Percentiles rank a stretch among this genome's conserved stretches.
These are phyloP conservation scores for Beta vulgaris DNA, from an alignment of 148 eudicot genomes.

Conservation along the genomic window DNA sequence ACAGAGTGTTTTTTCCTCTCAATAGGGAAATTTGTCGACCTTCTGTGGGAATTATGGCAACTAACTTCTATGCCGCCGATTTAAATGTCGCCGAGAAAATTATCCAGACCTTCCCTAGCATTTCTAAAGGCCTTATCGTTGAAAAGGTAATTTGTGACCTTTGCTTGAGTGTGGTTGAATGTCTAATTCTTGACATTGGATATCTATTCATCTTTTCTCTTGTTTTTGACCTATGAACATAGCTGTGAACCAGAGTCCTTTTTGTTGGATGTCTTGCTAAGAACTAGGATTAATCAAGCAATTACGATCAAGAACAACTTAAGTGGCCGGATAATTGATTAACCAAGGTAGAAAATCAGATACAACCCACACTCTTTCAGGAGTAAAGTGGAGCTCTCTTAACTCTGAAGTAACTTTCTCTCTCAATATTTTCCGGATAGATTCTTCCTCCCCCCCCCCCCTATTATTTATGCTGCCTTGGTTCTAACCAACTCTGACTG, in stretches of 20 bases:
- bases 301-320: too few relatives aligned
- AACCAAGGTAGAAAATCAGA: too few relatives aligned
- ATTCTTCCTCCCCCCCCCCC: too few relatives aligned
- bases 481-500: too few relatives aligned
- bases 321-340: too few relatives aligned
- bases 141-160: slow-evolving; percentile 17
- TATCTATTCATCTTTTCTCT: background rate
- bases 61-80: slow-evolving; percentile 21
- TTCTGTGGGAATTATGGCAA: slow-evolving; percentile 11
- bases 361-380: too few relatives aligned
- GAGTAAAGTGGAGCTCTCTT: too few relatives aligned
- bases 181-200: background rate
- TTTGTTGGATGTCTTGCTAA: background rate
- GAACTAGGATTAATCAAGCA: too few relatives aligned
- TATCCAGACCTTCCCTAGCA: slow-evolving; percentile 6
- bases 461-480: too few relatives aligned
- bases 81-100: slow-evolving; percentile 1
- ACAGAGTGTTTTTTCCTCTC: background rate
- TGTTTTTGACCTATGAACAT: background rate
- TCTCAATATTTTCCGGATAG: too few relatives aligned
- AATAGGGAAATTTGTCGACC: slow-evolving; percentile 12
- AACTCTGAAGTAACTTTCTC: too few relatives aligned
- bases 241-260: background rate
- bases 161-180: background rate
- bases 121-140: slow-evolving; percentile 19